Base-by-base conservation (phyloP, 805 yeast species). In the Blastobotrys attinorum region DNA sequence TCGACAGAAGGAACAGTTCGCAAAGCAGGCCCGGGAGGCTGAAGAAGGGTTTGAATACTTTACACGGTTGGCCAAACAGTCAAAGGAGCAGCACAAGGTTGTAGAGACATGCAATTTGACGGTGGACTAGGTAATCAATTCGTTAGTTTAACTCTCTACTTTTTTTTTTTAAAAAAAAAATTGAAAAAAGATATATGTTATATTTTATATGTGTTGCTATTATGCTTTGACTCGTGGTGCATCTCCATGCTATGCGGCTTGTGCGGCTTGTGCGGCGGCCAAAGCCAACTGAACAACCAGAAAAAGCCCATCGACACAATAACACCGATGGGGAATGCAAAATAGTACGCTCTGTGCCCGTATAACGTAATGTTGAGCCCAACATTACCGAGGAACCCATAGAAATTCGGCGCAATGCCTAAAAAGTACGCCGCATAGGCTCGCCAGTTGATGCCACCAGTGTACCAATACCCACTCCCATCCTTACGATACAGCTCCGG, bases 21-120 rank as follows among this genome's bases (percentile, higher is more conserved):
- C 76, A 45, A 63, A 61, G 8, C 69, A 72, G 22, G 70, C 81
- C 37, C 69, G 71, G 39, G 72, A 73, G 42, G 79, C 85, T 3
- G 79, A 79, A 42, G 54, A 69, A 17, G 75, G 83, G 42, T 65
- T 68, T 44, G 64, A 65, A 7, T 81, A 77, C 54, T 83, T 83
- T 63, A 66, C 66, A 15, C 64, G 66, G 22, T 59, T 83, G 47
- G 59, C 69, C 44, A 63, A 64, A 37, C 72, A 71, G 49, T 70
- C 76, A 18, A 53, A 57, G 13, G 63, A 63, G 35, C 80, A 77
- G 54, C 63, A 59, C 31, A 56, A 59, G 2, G 45, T 64, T 22
- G 71, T 76, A 2, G 64, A 61, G 15, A 15, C 77, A 71, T 47
- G 52, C 40, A 44, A 38, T 31, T 42, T 51, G 22, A 20, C 21